These are phyloP conservation scores for Calocybe cyanea DNA, from an alignment of 768 basidiomycete species.

Conservation along the genomic window DNA sequence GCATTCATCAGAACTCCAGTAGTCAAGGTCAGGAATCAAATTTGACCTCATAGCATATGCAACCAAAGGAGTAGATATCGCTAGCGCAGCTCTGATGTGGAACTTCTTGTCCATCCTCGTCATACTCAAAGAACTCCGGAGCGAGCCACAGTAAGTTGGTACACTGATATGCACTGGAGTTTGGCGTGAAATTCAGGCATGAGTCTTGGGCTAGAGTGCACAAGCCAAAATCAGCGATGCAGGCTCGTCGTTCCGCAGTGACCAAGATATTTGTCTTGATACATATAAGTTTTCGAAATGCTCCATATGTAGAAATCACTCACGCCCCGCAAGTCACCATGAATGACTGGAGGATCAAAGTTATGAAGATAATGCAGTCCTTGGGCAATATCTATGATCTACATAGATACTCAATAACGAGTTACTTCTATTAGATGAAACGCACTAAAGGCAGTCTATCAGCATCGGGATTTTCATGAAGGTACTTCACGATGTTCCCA, in stretches of 20 bases:
- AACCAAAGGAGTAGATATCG: too few relatives aligned
- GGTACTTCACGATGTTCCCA: constrained; percentile 6
- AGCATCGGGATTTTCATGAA: constrained; percentile 2
- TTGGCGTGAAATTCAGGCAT: too few relatives aligned
- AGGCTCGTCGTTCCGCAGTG: constrained; percentile 7
- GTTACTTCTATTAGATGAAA: not conserved
- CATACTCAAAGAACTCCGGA: too few relatives aligned
- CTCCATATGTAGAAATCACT: not conserved
- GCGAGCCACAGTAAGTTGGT: too few relatives aligned
- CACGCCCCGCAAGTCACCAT: constrained; percentile 9
- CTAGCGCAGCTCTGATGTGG: too few relatives aligned
- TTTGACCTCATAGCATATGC: too few relatives aligned
- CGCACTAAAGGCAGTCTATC: constrained; percentile 5
- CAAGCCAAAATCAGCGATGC: constrained; percentile 14
- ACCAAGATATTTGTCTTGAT: constrained; percentile 12
- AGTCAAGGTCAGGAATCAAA: too few relatives aligned
- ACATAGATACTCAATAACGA: not conserved
- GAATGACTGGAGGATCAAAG: constrained; percentile 11
- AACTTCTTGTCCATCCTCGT: too few relatives aligned
- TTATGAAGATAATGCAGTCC: constrained; percentile 6
- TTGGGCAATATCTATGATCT: constrained; percentile 9
- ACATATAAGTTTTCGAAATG: not conserved
- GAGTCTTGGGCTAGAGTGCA: too few relatives aligned
- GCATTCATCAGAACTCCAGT: too few relatives aligned
- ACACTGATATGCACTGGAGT: too few relatives aligned